Conservation (phyloP, 495 filamentous ascomycete species). For the Clohesyomyces aquaticus region DNA sequence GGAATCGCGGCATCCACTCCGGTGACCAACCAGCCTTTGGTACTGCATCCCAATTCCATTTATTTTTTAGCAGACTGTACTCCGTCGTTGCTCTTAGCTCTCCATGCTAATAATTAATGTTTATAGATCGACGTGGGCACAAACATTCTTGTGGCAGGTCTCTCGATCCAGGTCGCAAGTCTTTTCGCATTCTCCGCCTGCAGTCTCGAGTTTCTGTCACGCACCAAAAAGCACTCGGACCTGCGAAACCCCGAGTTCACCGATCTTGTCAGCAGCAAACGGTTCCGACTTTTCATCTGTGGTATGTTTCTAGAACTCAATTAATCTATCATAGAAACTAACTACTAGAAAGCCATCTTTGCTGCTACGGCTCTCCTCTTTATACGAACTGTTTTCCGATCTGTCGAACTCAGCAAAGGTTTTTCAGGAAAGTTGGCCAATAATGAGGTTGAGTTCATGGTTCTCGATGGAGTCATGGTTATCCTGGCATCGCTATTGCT, state of each 20-base stretch:
- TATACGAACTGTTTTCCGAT: conserved; percentile 64
- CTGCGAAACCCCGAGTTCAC: conserved; percentile 4
- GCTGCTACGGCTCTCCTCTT: conserved; percentile 60
- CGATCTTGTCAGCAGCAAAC: conserved; percentile 2
- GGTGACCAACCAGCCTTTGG: neutral
- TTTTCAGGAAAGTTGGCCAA: conserved; percentile 61
- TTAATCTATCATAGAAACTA: neutral
- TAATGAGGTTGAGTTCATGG: conserved; percentile 64
- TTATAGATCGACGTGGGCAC: conserved; percentile 48
- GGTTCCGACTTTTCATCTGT: neutral
- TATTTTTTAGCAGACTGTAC: neutral
- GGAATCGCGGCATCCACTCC: conserved; percentile 52
- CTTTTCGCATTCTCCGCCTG: conserved; percentile 57
- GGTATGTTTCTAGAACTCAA: neutral
- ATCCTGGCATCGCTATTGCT: conserved; percentile 59
- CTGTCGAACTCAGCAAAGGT: conserved; percentile 61
- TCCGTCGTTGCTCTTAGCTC: conserved; percentile 40
- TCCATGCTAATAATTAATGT: conserved; percentile 41
- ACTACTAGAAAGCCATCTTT: conserved; percentile 45
- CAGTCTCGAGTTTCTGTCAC: conserved; percentile 52
- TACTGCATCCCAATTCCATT: conserved; percentile 4
- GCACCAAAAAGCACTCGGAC: conserved; percentile 42
- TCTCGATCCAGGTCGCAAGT: conserved; percentile 59
- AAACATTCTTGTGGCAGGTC: conserved; percentile 68
- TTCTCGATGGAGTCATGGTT: conserved; percentile 74